A percentile compares a stretch with the other conserved stretches of the same genome.
Evolutionary conservation across 2,329 filamentous ascomycete species (phyloP).

Genomic region (Sporothrix sp.): DNA sequence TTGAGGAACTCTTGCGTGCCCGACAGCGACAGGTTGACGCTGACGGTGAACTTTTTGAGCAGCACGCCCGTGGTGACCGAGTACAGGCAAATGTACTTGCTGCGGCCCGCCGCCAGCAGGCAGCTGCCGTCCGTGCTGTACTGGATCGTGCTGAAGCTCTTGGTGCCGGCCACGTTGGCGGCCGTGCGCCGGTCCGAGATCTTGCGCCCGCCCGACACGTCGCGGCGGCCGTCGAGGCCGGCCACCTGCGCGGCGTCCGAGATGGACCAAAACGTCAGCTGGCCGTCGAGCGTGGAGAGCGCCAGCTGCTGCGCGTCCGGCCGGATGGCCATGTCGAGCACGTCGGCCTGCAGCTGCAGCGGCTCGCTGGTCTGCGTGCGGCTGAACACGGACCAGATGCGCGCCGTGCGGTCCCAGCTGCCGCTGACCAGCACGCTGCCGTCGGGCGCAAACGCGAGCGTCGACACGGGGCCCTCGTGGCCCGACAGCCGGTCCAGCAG

Average conservation of each 20-base stretch:
- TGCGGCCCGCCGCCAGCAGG: constrained; percentile 83
- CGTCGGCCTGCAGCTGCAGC: constrained; percentile 81
- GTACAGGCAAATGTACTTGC: constrained; percentile 97
- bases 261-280: constrained; percentile 90
- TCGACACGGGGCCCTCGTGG: constrained; percentile 87
- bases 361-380: constrained; percentile 93
- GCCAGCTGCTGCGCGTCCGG: constrained; percentile 88
- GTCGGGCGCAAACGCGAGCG: constrained; percentile 79
- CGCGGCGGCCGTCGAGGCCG: constrained; percentile 79
- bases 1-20: constrained; percentile 97
- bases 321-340: constrained; percentile 75
- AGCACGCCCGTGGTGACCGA: constrained; percentile 87
- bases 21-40: constrained; percentile 87
- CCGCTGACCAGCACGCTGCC: constrained; percentile 78
- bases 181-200: constrained; percentile 80
- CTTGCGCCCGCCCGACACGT: constrained; percentile 87
- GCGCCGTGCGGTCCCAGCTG: constrained; percentile 92
- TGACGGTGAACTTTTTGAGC: constrained; percentile 91
- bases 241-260: constrained; percentile 78
- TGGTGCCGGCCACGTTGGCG: constrained; percentile 81
- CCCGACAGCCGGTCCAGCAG: constrained; percentile 82
- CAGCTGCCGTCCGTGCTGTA: constrained; percentile 92
- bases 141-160: constrained; percentile 76
- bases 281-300: constrained; percentile 85
- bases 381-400: constrained; percentile 92